Base-by-base conservation (phyloP, 371 early-diverging fungal genomes). In the Sporodiniella umbellata region DNA sequence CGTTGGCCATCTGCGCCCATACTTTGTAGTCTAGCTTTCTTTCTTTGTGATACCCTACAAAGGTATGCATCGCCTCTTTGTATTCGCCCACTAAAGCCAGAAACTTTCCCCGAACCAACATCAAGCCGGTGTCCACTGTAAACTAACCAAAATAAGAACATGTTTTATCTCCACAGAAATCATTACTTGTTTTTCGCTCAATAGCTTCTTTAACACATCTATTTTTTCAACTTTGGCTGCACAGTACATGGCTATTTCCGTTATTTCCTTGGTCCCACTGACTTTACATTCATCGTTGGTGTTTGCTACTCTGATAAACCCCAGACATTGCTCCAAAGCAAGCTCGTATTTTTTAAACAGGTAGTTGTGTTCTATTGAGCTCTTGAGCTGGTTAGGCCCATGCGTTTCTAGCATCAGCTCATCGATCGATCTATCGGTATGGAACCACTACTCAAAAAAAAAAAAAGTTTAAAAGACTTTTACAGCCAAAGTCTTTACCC, bases 371-470 rank as follows among this genome's bases (percentile, higher is more conserved):
- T 72, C 72, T 48, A 72, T 60, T 2, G 70, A 48, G 33, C 45
- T 57, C 42, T 66, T 69, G 3, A 72, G 19, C 24, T 72, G 62
- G 44, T 63, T 70, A 6, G 76, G 72, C n/a, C 76, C 76, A 45
- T 61, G 63, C 22, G 59, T 53, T 33, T 70, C 68, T 19, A 59
- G 26, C 76, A 75, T 75, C 14, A 72, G 25, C 5, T 46, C 37
- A 14, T 68, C 53, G 18, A 63, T 31, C 37, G 52, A 55, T 26
- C 66, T 57, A 21, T 48, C 39, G 8, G 44, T 43, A 42, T 68
- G 66, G 39, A 75, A 75, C 76, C 76, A 75, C 76, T 72, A 49
- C 17, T 35, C 10, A 26, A 48, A 40, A 31, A 42, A 47, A 23
- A 24, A 30, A n/a, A 35, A 39, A 28, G 8, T 23, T n/a, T 6